phyloP scores from a whole-genome alignment of 2,329 filamentous ascomycete genomes.

The Fusarium sambucinum region DNA sequence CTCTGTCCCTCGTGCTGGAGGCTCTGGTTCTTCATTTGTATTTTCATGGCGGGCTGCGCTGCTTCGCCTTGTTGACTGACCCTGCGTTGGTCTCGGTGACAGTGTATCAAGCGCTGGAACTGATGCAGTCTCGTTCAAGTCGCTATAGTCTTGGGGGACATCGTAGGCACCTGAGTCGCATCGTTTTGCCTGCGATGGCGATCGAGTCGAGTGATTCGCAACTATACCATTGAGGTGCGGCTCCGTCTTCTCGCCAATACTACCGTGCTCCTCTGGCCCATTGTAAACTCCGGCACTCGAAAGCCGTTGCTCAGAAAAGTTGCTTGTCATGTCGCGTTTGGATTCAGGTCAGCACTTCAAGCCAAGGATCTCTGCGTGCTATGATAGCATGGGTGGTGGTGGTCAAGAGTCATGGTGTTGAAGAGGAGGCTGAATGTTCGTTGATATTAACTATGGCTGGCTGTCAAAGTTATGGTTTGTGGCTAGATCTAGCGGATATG shows the following conservation, averaged over 20 bases:
- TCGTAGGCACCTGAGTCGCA: conserved; percentile 43
- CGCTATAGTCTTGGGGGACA: conserved; percentile 52
- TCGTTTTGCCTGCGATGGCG: not conserved
- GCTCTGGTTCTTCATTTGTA: conserved; percentile 4
- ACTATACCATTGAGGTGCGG: not conserved
- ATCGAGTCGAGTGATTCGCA: not conserved
- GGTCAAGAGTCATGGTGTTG: conserved; percentile 12
- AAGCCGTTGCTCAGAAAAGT: not conserved
- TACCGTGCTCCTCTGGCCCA: conserved; percentile 8
- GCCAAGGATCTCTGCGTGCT: not conserved
- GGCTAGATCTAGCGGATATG: conserved; percentile 41
- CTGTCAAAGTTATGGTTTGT: conserved; percentile 20
- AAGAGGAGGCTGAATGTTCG: not conserved
- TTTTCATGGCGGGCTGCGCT: conserved; percentile 14
- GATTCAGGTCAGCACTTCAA: conserved; percentile 7
- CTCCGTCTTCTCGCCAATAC: conserved; percentile 1
- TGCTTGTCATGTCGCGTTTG: conserved; percentile 14
- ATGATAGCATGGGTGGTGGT: not conserved
- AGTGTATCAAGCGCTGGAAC: conserved; percentile 21
- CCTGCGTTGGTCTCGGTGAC: not conserved
- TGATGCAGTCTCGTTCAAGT: conserved; percentile 57
- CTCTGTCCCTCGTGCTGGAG: conserved; percentile 21
- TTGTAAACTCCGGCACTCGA: conserved; percentile 6
- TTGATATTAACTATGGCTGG: conserved; percentile 18
- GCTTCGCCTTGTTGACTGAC: conserved; percentile 19